Evolutionary conservation across 305 asterid species (phyloP).

Genomic region (Galium porrigens): DNA sequence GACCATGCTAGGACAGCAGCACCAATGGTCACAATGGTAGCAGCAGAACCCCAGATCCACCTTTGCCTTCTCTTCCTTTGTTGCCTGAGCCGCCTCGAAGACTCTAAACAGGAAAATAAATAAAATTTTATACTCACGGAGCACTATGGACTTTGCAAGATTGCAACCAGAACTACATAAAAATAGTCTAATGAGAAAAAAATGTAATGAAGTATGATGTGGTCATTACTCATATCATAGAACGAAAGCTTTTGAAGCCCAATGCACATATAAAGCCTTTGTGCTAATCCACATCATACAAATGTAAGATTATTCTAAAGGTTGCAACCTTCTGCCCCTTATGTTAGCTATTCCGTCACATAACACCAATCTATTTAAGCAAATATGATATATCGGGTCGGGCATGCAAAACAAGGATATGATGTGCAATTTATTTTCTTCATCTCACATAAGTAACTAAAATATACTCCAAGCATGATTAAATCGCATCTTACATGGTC

Average conservation of each 20-base stretch:
- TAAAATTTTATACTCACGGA: constrained; percentile 4
- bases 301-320: not conserved
- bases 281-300: not conserved
- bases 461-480: not conserved
- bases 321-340: constrained; percentile 4
- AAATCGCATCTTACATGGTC: not conserved
- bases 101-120: constrained; percentile 29
- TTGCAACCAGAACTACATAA: not conserved
- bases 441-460: not conserved
- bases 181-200: not conserved
- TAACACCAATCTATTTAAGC: not conserved
- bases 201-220: not conserved
- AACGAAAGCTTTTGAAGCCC: not conserved
- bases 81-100: constrained; percentile 56
- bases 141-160: not conserved
- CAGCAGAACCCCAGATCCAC: constrained; percentile 69
- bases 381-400: not conserved
- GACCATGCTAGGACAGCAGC: constrained; percentile 53
- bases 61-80: constrained; percentile 46
- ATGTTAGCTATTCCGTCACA: not conserved
- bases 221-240: not conserved
- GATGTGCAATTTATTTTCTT: not conserved
- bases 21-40: constrained; percentile 47
- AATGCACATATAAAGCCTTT: not conserved
- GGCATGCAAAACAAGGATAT: constrained; percentile 5